Conservation (phyloP, 805 yeast genomes). For the Kazachstania taianensis region DNA sequence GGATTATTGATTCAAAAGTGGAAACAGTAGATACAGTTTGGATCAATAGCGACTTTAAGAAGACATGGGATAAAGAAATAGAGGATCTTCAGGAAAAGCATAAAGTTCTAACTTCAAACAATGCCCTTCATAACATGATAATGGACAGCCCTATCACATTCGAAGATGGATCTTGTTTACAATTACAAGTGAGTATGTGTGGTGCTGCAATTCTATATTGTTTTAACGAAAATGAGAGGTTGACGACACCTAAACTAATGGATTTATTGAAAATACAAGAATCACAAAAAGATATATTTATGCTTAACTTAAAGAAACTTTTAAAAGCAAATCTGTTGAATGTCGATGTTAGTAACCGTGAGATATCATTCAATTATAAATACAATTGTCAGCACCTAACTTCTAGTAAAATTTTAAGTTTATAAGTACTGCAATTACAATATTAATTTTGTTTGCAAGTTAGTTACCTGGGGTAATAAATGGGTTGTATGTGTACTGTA, state of each 20-base stretch:
- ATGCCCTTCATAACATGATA: slow-evolving; percentile 8
- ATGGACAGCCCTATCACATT: slow-evolving; percentile 7
- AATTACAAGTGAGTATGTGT: slow-evolving; percentile 5
- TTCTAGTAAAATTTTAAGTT: not conserved
- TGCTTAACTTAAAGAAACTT: slow-evolving; percentile 5
- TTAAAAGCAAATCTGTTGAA: not conserved
- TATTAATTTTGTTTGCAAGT: not conserved
- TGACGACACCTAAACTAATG: slow-evolving; percentile 2
- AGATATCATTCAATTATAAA: slow-evolving; percentile 1
- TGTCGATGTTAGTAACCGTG: not conserved
- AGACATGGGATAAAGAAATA: not conserved
- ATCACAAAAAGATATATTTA: slow-evolving; percentile 3
- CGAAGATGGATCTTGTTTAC: not conserved
- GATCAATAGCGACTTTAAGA: slow-evolving; percentile 4
- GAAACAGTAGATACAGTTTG: slow-evolving; percentile 6
- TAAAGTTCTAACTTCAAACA: slow-evolving; percentile 5
- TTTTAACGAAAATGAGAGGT: slow-evolving; percentile 9
- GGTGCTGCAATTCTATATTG: slow-evolving; percentile 12
- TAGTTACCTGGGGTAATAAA: too few species aligned
- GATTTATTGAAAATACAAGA: slow-evolving; percentile 3
- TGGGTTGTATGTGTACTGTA: too few species aligned
- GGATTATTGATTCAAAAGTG: too few species aligned
- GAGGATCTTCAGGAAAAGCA: not conserved
- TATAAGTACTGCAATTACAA: not conserved
- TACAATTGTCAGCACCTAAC: not conserved